These are phyloP conservation scores for Debaryomyces robertsiae DNA, from an alignment of 1,139 yeast species.

Conservation along the genomic window DNA sequence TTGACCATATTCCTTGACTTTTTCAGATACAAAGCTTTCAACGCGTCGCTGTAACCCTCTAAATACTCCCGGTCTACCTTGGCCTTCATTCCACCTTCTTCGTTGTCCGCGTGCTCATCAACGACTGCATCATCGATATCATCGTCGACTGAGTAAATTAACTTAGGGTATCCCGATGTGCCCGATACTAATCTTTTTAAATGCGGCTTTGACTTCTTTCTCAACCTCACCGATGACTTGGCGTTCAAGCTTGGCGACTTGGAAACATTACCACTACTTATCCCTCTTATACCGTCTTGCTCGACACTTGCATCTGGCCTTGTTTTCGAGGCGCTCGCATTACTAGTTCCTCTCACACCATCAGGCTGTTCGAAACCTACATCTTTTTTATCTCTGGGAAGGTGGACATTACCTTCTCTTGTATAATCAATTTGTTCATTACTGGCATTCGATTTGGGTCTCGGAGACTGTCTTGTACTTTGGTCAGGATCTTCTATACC, in stretches of 20 bases:
- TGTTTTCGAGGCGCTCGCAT: too few species aligned
- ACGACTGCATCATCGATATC: slow-evolving; percentile 47
- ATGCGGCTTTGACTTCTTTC: slow-evolving; percentile 25
- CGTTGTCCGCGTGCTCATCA: slow-evolving; percentile 58
- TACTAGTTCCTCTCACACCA: too few species aligned
- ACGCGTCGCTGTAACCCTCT: slow-evolving; percentile 74
- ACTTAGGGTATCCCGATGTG: slow-evolving; percentile 22
- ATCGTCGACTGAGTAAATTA: slow-evolving; percentile 74
- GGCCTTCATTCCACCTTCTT: slow-evolving; percentile 14
- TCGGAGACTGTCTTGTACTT: slow-evolving; percentile 8
- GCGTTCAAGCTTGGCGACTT: slow-evolving; percentile 19
- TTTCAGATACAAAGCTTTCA: slow-evolving; percentile 44
- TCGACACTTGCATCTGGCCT: too few species aligned
- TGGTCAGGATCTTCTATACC: slow-evolving; percentile 2
- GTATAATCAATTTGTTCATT: not conserved
- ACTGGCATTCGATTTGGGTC: slow-evolving; percentile 2
- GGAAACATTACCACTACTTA: slow-evolving; percentile 6
- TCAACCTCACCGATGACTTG: slow-evolving; percentile 19
- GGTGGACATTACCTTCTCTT: slow-evolving; percentile 6
- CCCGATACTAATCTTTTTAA: slow-evolving; percentile 14
- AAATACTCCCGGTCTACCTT: slow-evolving; percentile 57
- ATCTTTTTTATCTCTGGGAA: too few species aligned
- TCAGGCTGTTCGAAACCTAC: too few species aligned
- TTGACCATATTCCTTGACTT: slow-evolving; percentile 17
- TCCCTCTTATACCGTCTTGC: slow-evolving; percentile 7